A percentile compares a stretch with the other conserved stretches of the same genome.
Conservation (phyloP, 345 rosid genomes). For the Noccaea caerulescens region DNA sequence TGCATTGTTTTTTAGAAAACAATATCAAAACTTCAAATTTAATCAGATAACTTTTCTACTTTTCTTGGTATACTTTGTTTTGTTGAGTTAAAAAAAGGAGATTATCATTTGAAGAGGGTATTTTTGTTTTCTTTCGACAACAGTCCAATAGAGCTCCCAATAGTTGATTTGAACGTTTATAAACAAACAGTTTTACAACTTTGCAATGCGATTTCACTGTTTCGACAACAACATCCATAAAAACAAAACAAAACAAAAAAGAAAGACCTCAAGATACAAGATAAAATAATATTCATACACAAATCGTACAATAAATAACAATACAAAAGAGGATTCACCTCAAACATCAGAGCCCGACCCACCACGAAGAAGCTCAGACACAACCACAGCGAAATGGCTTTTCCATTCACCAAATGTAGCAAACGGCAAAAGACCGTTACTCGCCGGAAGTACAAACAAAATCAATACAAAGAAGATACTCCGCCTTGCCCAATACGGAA, state of each 20-base stretch:
- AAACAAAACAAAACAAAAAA: background rate
- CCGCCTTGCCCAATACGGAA: constrained; percentile 73
- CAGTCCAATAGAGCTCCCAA: too few species aligned
- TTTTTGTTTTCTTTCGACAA: too few species aligned
- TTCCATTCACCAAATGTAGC: constrained; percentile 71
- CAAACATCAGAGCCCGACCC: constrained; percentile 12
- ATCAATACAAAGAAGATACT: constrained; percentile 49
- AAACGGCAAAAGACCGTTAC: constrained; percentile 78
- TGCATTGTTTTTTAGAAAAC: too few species aligned
- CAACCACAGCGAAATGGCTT: constrained; percentile 52
- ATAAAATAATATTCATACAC: constrained; percentile 3
- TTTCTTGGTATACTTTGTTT: too few species aligned
- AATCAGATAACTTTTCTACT: too few species aligned
- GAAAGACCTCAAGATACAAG: background rate
- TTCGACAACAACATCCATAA: background rate
- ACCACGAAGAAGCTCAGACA: constrained; percentile 8
- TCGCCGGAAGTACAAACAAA: constrained; percentile 58
- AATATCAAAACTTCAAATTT: too few species aligned
- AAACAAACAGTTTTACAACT: background rate
- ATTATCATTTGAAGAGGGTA: too few species aligned
- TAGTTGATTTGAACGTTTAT: too few species aligned
- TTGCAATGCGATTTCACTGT: background rate
- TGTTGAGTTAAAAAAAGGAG: too few species aligned
- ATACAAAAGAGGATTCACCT: constrained; percentile 11
- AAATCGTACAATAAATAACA: constrained; percentile 17